Evolutionary conservation across 2,329 filamentous ascomycete species (phyloP).

Genomic region (Beauveria sp.): DNA sequence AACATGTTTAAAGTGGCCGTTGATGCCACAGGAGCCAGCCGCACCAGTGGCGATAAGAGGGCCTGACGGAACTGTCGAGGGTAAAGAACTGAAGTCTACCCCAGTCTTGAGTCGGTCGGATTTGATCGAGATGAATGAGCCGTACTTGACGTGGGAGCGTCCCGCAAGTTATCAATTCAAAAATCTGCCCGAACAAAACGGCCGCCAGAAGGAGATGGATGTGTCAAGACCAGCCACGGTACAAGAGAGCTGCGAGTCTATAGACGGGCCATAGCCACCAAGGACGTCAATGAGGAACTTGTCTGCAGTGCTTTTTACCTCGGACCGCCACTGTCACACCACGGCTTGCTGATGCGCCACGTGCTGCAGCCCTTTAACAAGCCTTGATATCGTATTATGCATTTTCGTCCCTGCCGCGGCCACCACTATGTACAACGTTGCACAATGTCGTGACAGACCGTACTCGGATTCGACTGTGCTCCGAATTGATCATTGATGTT

Average conservation of each 20-base stretch:
- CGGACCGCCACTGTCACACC: too few relatives aligned
- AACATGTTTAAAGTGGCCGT: conserved; percentile 14
- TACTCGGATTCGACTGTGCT: too few relatives aligned
- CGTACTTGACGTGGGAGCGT: conserved; percentile 5
- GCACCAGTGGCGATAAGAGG: neutral
- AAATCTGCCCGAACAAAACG: neutral
- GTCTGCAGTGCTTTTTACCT: too few relatives aligned
- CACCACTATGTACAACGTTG: too few relatives aligned
- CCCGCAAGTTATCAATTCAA: conserved; percentile 5
- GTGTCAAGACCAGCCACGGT: neutral
- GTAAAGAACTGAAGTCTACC: neutral
- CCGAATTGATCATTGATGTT: too few relatives aligned
- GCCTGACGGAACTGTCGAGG: neutral
- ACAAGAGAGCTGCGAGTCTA: neutral
- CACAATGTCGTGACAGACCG: too few relatives aligned
- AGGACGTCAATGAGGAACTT: too few relatives aligned
- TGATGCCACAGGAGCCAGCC: conserved; percentile 11
- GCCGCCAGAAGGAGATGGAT: neutral
- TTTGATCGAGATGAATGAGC: neutral
- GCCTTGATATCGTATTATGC: too few relatives aligned
- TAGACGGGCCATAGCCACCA: neutral
- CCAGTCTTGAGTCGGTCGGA: conserved; percentile 4
- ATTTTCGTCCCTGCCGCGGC: too few relatives aligned
- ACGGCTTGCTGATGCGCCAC: too few relatives aligned
- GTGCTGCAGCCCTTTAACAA: too few relatives aligned